Evolutionary conservation across 2,329 filamentous ascomycete genomes (phyloP), one percentile per base, ranked within the genome.

Genomic region (Colletotrichum coccodes): DNA sequence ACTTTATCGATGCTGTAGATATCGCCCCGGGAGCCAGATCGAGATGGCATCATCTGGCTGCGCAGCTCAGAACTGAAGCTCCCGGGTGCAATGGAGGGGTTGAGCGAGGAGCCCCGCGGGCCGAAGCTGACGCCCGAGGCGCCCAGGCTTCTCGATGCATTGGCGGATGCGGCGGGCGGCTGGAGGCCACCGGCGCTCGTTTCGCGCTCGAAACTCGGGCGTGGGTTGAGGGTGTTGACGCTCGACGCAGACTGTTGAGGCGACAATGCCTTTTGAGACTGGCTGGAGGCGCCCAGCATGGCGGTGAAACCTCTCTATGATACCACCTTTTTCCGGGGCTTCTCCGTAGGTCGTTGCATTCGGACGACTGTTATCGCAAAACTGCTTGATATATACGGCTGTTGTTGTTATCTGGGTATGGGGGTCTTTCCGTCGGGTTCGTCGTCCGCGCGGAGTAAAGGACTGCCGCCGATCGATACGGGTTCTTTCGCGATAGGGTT

Each of bases 1-100:
- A 88, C 76, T 75, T 87, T 88, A 66, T 90, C 88, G 73, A 87
- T 79, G 74, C 81, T 81, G 73, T 83, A 83, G 38, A 81, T 78
- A 54, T 86, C 87, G 62, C 84, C 85, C 58, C 87, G 85, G 52
- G 89, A 87, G 32, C 89, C 89, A 56, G 88, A 86, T 62, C 92
- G 88, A 50, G 91, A 90, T 28, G 87, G 84, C 73, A 90, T 87
- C 76, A 92, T 87, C 78, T 89, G 88, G 75, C 91, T 94, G 76
- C 92, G 93, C 74, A 97, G 82, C 69, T 97, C 95, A 38, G 94
- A 91, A 75, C 91, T 97, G 84, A 98, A 98, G 83, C 94, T 97
- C 49, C 95, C 95, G 1, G 91, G 91, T 30, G 88, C 90, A 63
- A 90, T 86, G 40, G 90, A 90, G 16, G 92, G 89, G 70, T 91